Percentiles rank a stretch among this genome's conserved stretches.
Evolutionary conservation across 768 basidiomycete species (phyloP).

Genomic region (Baorangia bicolor): DNA sequence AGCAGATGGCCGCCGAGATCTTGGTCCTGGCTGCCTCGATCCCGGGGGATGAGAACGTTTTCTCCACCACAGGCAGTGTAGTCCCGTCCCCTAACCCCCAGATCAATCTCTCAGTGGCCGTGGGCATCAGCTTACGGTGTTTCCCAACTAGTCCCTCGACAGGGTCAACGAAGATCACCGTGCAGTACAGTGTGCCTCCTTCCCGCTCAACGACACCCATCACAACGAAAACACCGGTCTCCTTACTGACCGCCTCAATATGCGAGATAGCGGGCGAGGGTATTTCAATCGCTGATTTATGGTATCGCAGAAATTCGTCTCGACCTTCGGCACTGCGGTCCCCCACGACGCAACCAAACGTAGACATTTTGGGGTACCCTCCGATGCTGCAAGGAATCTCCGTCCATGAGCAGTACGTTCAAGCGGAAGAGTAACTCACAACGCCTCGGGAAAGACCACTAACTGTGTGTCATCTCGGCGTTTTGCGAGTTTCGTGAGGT

Average conservation of each 20-base stretch:
- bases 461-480: constrained; percentile 47
- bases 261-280: constrained; percentile 49
- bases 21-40: constrained; percentile 38
- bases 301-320: constrained; percentile 57
- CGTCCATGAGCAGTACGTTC: not conserved
- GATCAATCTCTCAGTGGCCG: constrained; percentile 55
- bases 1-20: constrained; percentile 57
- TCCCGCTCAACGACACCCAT: constrained; percentile 61
- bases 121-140: constrained; percentile 65
- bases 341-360: constrained; percentile 45
- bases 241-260: constrained; percentile 49
- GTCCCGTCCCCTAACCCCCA: constrained; percentile 62
- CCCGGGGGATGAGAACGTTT: constrained; percentile 34
- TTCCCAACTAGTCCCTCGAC: constrained; percentile 52
- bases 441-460: constrained; percentile 58
- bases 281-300: constrained; percentile 54
- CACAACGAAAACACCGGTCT: constrained; percentile 53
- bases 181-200: constrained; percentile 62
- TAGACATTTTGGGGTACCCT: constrained; percentile 60
- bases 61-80: constrained; percentile 49
- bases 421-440: constrained; percentile 36
- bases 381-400: constrained; percentile 40
- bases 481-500: constrained; percentile 43
- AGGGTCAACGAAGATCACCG: constrained; percentile 56
- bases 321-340: constrained; percentile 49